A percentile compares a stretch with the other conserved stretches of the same genome.
Conservation (phyloP, 768 basidiomycete genomes). For the Rhodotorula graminis region DNA sequence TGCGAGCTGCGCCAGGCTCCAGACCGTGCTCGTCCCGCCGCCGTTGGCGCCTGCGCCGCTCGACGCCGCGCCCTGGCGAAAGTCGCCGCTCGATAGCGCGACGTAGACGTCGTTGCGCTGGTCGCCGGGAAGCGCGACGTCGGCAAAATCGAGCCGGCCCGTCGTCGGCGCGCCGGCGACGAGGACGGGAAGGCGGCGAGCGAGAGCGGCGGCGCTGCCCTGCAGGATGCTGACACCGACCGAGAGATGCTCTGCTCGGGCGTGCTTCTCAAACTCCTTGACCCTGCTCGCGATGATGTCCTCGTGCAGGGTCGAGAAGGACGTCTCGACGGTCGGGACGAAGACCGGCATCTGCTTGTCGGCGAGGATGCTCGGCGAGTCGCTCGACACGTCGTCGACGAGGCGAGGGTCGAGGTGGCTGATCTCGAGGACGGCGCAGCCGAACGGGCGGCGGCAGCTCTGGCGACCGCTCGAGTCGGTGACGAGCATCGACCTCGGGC, state of each 20-base stretch:
- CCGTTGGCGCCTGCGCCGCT: background rate
- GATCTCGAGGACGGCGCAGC: slow-evolving; percentile 88
- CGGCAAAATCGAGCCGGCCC: slow-evolving; percentile 84
- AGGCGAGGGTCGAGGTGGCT: slow-evolving; percentile 54
- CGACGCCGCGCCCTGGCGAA: slow-evolving; percentile 46
- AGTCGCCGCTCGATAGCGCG: slow-evolving; percentile 92
- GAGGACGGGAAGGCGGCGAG: slow-evolving; percentile 72
- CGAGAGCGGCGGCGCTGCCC: slow-evolving; percentile 68
- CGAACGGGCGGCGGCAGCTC: slow-evolving; percentile 76
- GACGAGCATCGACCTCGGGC: slow-evolving; percentile 19
- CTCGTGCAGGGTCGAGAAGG: slow-evolving; percentile 91
- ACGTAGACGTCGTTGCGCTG: slow-evolving; percentile 92
- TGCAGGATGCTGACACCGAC: slow-evolving; percentile 80
- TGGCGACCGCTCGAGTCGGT: slow-evolving; percentile 31
- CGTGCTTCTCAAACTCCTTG: slow-evolving; percentile 75
- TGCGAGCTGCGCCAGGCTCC: slow-evolving; percentile 34
- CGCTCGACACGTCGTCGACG: slow-evolving; percentile 56
- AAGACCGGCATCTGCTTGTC: slow-evolving; percentile 87
- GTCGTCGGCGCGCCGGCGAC: slow-evolving; percentile 77
- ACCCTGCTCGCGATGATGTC: slow-evolving; percentile 76
- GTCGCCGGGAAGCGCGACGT: slow-evolving; percentile 89
- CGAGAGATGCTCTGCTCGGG: slow-evolving; percentile 80
- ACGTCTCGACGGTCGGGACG: slow-evolving; percentile 70
- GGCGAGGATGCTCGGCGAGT: slow-evolving; percentile 60
- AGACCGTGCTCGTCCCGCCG: slow-evolving; percentile 45